phyloP scores from a whole-genome alignment of 371 early-diverging fungal genomes.

The Mortierella sp. region DNA sequence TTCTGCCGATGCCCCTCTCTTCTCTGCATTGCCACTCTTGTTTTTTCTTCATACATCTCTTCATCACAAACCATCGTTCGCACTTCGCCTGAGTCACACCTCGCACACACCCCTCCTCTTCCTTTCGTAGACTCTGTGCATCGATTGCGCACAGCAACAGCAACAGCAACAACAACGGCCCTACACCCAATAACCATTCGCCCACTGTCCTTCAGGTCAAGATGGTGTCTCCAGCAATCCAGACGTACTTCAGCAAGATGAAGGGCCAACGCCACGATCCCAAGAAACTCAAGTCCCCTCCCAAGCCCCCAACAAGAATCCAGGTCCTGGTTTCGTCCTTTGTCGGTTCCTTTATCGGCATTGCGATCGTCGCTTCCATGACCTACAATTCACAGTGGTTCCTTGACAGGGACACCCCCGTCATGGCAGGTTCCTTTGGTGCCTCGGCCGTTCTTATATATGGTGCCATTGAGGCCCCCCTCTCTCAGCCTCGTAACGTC shows the following conservation, averaged over 20 bases:
- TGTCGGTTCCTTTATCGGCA: slow-evolving; percentile 40
- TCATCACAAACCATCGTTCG: not conserved
- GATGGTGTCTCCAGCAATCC: slow-evolving; percentile 24
- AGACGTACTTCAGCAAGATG: slow-evolving; percentile 40
- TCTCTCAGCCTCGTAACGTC: slow-evolving; percentile 81
- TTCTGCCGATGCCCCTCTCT: not conserved
- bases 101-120: not conserved
- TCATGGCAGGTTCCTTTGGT: slow-evolving; percentile 47
- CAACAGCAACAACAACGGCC: not conserved
- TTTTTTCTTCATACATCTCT: not conserved
- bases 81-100: not conserved
- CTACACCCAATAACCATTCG: not conserved
- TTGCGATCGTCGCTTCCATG: slow-evolving; percentile 38
- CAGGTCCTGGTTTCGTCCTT: slow-evolving; percentile 45
- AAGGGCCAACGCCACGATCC: slow-evolving; percentile 52
- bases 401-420: slow-evolving; percentile 40
- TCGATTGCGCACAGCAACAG: not conserved
- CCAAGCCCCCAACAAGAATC: slow-evolving; percentile 32
- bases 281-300: slow-evolving; percentile 1
- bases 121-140: not conserved
- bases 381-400: slow-evolving; percentile 46
- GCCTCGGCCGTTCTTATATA: slow-evolving; percentile 75
- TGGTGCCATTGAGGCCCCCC: slow-evolving; percentile 78
- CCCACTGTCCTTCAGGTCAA: not conserved
- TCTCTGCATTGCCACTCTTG: not conserved